phyloP scores from a whole-genome alignment of 495 filamentous ascomycete species.

The Umbilicaria muhlenbergii region DNA sequence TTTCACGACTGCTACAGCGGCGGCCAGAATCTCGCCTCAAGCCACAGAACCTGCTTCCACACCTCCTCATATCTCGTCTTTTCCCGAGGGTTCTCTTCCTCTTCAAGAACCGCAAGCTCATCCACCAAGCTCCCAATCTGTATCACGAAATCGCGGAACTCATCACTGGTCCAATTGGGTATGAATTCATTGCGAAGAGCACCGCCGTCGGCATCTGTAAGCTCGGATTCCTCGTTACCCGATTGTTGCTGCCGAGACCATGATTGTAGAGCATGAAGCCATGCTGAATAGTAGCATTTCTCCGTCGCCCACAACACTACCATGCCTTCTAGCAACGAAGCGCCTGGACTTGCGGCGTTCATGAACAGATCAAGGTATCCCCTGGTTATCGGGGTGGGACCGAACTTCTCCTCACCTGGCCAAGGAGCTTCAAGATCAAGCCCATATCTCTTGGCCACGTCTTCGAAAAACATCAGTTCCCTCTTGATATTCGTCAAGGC shows the following conservation, averaged over 20 bases:
- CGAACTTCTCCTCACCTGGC: constrained; percentile 12
- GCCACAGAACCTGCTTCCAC: constrained; percentile 36
- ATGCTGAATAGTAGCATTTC: constrained; percentile 42
- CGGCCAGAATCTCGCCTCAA: constrained; percentile 39
- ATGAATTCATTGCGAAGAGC: constrained; percentile 47
- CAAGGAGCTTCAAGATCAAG: constrained; percentile 26
- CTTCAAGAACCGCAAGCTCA: constrained; percentile 28
- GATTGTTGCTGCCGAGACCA: constrained; percentile 10
- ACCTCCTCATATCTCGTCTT: constrained; percentile 24
- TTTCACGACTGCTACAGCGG: constrained; percentile 1
- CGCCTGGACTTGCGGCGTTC: constrained; percentile 28
- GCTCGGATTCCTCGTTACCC: background rate
- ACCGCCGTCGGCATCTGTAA: constrained; percentile 40
- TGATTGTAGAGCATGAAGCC: constrained; percentile 34
- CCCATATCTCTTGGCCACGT: constrained; percentile 42
- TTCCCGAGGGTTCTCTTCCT: constrained; percentile 19
- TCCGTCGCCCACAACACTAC: constrained; percentile 65
- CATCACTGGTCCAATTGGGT: constrained; percentile 45
- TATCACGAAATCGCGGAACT: constrained; percentile 42
- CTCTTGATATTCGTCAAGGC: constrained; percentile 47
- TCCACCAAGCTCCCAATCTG: constrained; percentile 26
- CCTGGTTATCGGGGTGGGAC: constrained; percentile 27
- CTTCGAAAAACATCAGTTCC: constrained; percentile 56
- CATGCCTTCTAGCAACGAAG: constrained; percentile 44
- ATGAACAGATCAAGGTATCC: constrained; percentile 40